Conservation (phyloP, 352 stramenopile species). For the Globisporangium cylindrosporum region DNA sequence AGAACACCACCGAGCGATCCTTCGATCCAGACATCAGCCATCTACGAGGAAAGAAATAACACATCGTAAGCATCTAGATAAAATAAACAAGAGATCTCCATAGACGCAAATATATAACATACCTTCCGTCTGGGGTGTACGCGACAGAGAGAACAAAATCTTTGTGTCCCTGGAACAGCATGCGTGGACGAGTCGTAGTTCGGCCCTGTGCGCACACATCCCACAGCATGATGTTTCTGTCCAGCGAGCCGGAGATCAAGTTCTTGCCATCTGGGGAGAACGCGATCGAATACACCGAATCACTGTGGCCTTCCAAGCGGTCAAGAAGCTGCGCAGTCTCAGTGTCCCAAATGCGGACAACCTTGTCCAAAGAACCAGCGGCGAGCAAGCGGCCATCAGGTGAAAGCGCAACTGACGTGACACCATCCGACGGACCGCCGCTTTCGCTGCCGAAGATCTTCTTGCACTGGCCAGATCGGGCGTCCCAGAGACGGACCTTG, state of each 20-base stretch:
- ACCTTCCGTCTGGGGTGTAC: conserved; percentile 87
- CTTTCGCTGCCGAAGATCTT: conserved; percentile 84
- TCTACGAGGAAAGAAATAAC: conserved; percentile 23
- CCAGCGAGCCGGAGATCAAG: conserved; percentile 80
- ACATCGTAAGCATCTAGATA: not conserved
- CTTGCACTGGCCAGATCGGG: conserved; percentile 77
- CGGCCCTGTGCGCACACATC: conserved; percentile 76
- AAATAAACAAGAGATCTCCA: not conserved
- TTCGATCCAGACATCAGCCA: conserved; percentile 88
- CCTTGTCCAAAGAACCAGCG: conserved; percentile 80
- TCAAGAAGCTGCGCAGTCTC: conserved; percentile 78
- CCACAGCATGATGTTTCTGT: conserved; percentile 88
- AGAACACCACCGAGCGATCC: conserved; percentile 85
- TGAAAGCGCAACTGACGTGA: conserved; percentile 80
- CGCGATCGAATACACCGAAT: conserved; percentile 87
- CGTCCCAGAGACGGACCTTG: conserved; percentile 83
- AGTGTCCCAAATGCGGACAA: conserved; percentile 86
- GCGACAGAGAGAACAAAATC: conserved; percentile 85
- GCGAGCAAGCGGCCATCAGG: conserved; percentile 74
- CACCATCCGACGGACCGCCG: conserved; percentile 71
- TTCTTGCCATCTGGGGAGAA: conserved; percentile 88
- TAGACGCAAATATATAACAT: conserved; percentile 8
- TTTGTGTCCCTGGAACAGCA: conserved; percentile 87
- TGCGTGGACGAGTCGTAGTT: conserved; percentile 77
- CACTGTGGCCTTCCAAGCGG: conserved; percentile 77